Conservation (phyloP, 768 basidiomycete genomes). For the Gymnopilus junonius region DNA sequence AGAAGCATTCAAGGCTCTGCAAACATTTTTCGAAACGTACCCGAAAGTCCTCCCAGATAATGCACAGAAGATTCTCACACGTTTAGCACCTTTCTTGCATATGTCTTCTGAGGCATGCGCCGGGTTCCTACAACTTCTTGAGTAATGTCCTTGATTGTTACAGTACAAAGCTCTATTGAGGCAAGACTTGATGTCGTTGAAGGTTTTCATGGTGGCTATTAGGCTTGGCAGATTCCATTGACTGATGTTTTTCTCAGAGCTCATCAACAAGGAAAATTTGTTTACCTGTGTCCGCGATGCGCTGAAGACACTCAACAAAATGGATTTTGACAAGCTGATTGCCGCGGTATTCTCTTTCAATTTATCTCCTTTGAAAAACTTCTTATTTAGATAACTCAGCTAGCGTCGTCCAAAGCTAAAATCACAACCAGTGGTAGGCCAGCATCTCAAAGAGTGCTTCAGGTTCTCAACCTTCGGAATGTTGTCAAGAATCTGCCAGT, state of each 20-base stretch:
- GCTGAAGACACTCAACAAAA: slow-evolving; percentile 71
- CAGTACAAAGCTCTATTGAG: slow-evolving; percentile 69
- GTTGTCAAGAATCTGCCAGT: slow-evolving; percentile 70
- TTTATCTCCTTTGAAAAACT: neutral
- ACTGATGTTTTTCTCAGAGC: slow-evolving; percentile 47
- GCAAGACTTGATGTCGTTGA: slow-evolving; percentile 87
- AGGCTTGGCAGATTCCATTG: slow-evolving; percentile 1
- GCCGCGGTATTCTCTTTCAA: slow-evolving; percentile 50
- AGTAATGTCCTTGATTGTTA: neutral
- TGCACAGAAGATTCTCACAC: neutral
- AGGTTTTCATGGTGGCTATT: slow-evolving; percentile 43
- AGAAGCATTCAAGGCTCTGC: neutral
- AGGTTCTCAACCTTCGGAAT: slow-evolving; percentile 80
- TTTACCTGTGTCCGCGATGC: slow-evolving; percentile 72
- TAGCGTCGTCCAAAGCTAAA: slow-evolving; percentile 66
- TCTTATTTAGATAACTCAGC: slow-evolving; percentile 40
- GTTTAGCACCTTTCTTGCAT: neutral
- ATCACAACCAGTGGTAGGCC: slow-evolving; percentile 58
- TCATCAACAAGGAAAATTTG: slow-evolving; percentile 76
- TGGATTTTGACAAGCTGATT: slow-evolving; percentile 90
- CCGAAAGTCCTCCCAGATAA: neutral
- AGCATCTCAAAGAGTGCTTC: slow-evolving; percentile 70
- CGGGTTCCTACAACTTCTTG: neutral
- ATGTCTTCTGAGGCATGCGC: neutral
- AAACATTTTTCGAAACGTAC: neutral